Conservation (phyloP, 1,284 basidiomycete species). For the Heterobasidion occidentale region DNA sequence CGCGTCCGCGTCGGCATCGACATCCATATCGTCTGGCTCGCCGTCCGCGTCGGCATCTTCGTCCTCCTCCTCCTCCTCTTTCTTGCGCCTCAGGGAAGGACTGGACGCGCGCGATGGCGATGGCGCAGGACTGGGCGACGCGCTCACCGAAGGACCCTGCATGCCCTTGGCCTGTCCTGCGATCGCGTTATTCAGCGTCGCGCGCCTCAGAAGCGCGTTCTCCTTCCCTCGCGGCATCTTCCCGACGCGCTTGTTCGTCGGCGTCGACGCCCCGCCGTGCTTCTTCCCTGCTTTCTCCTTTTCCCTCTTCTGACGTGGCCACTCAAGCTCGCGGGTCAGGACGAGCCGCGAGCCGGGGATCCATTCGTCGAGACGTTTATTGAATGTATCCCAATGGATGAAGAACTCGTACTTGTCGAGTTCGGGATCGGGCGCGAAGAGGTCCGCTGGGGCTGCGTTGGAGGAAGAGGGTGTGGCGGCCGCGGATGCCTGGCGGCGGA, state of each 20-base stretch:
- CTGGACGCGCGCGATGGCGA: slow-evolving; percentile 41
- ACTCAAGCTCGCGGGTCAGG: slow-evolving; percentile 83
- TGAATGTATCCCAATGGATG: slow-evolving; percentile 96
- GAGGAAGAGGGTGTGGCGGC: slow-evolving; percentile 2
- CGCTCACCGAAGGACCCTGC: slow-evolving; percentile 2
- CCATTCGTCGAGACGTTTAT: slow-evolving; percentile 99
- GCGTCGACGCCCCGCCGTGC: slow-evolving; percentile 7
- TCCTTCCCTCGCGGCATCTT: slow-evolving; percentile 38
- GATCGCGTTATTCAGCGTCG: slow-evolving; percentile 12
- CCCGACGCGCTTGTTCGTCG: slow-evolving; percentile 13
- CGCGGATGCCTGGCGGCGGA: slow-evolving; percentile 9
- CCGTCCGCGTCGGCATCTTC: slow-evolving; percentile 52
- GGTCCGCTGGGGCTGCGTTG: slow-evolving; percentile 29
- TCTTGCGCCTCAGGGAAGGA: slow-evolving; percentile 61
- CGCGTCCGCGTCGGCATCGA: slow-evolving; percentile 46
- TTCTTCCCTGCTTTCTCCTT: slow-evolving; percentile 18
- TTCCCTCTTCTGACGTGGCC: slow-evolving; percentile 85
- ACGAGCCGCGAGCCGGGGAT: slow-evolving; percentile 86
- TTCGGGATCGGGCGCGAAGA: slow-evolving; percentile 42
- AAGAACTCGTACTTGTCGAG: slow-evolving; percentile 86
- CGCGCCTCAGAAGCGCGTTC: slow-evolving; percentile 12
- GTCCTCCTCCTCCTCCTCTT: slow-evolving; percentile 53
- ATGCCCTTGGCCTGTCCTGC: slow-evolving; percentile 7
- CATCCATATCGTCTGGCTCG: slow-evolving; percentile 43
- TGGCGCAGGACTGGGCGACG: slow-evolving; percentile 25